Percentiles rank a stretch among this genome's conserved stretches.
Conservation (phyloP, 805 yeast species). For the Lachancea waltii region DNA sequence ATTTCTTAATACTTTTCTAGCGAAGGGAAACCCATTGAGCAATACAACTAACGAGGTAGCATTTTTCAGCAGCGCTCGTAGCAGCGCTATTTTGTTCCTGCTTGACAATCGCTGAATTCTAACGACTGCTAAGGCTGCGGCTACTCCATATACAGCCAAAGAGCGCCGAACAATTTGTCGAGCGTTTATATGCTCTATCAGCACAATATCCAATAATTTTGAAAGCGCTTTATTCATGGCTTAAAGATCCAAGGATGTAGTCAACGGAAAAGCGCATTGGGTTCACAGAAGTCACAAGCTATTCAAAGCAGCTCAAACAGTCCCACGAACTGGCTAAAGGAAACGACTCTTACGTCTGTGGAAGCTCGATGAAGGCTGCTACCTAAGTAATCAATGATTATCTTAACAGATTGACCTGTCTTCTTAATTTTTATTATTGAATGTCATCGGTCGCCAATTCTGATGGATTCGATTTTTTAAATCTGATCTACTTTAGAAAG, state of each 20-base stretch:
- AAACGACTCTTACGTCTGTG: too few species aligned
- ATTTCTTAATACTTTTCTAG: not conserved
- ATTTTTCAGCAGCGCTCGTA: not conserved
- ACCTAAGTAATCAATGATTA: too few species aligned
- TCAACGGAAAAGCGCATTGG: too few species aligned
- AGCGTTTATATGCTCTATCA: not conserved
- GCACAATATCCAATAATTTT: not conserved
- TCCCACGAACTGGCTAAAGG: too few species aligned
- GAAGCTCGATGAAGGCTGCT: too few species aligned
- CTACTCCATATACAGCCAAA: constrained; percentile 3
- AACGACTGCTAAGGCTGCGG: not conserved
- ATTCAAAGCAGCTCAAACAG: too few species aligned
- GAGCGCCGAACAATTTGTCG: not conserved
- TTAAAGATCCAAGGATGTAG: too few species aligned
- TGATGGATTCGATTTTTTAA: not conserved
- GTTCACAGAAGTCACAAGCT: too few species aligned
- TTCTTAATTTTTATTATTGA: too few species aligned
- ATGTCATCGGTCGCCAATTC: not conserved
- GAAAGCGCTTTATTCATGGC: constrained; percentile 5
- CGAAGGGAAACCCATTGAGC: constrained; percentile 1
- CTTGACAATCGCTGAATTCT: not conserved
- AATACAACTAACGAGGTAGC: constrained; percentile 2
- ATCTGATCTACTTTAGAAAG: not conserved
- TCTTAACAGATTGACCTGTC: too few species aligned
- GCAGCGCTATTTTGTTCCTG: too few species aligned